Base-by-base conservation (phyloP, 140 eudicot genomes). In the Cichorium intybus region DNA sequence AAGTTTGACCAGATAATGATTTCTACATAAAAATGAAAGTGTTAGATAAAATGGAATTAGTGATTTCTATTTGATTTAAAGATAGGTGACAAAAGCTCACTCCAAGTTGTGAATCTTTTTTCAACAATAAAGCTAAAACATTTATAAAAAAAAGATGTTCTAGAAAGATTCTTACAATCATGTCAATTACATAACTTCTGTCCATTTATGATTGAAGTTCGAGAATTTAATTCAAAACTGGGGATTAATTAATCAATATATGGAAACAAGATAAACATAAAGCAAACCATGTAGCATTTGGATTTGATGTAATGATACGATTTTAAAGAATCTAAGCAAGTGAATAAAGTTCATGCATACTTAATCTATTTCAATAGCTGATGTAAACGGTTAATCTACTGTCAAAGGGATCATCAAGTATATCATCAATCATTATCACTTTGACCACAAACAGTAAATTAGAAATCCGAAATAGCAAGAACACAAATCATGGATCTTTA, bases 21-120 rank as follows among this genome's bases (percentile, higher is more conserved):
- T 57, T 58, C 75, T 75, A 21, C 75, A 66, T 16, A 27, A 24
- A 35, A 59, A 58, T 0, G 22, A 12, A 56, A 34, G 54, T 26
- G 69, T 74, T 9, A 66, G 64, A 39, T 27, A 22, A 9, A 28
- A 4, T 28, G 66, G 51, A 41, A 43, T 53, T 5, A 4, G 21
- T 39, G 46, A 3, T 39, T 39, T 39, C 7, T 10, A 39, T 3
- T 39, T 12, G 10, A 39, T 1, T 12, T 31, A 31, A n/a, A n/a
- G n/a, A n/a, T n/a, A n/a, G n/a, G n/a, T n/a, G n/a, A n/a, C n/a
- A n/a, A n/a, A n/a, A n/a, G n/a, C n/a, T n/a, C n/a, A 27, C 37
- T 31, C 9, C 7, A 31, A 31, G 7, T 4, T 31, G 37, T 31
- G 6, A 31, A 31, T 31, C n/a, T n/a, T n/a, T n/a, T n/a, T n/a